A percentile compares a stretch with the other conserved stretches of the same genome.
These are phyloP conservation scores for Alternaria conjuncta DNA, from an alignment of 2,329 filamentous ascomycete species.

Conservation along the genomic window DNA sequence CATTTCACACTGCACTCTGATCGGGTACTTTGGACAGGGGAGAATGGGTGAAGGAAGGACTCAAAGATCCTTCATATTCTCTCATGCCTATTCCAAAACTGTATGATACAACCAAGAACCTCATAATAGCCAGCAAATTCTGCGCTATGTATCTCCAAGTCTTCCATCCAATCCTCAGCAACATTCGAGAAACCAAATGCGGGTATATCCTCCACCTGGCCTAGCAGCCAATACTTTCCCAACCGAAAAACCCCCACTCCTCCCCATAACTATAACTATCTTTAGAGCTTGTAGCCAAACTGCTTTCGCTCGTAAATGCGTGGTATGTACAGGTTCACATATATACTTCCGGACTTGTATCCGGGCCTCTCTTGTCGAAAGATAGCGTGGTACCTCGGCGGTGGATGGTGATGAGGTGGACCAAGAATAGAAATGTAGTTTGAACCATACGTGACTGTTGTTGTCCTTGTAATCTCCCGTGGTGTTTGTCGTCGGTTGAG, in stretches of 20 bases:
- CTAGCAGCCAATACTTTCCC: background rate
- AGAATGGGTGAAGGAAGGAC: background rate
- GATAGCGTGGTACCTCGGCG: background rate
- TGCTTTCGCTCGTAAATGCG: background rate
- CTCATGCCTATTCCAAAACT: too few species aligned
- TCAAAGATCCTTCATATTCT: background rate
- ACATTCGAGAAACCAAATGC: background rate
- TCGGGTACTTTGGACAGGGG: background rate
- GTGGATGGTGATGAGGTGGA: background rate
- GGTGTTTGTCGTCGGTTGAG: background rate
- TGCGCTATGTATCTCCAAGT: background rate
- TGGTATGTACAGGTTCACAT: background rate
- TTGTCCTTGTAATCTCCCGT: slow-evolving; percentile 5
- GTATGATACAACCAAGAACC: background rate
- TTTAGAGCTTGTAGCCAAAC: background rate
- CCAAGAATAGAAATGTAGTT: background rate
- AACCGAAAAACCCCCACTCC: background rate
- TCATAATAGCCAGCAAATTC: background rate
- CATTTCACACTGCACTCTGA: background rate
- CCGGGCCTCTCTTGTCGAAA: background rate
- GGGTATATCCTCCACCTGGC: slow-evolving; percentile 6
- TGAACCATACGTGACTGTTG: background rate
- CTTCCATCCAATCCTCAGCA: background rate
- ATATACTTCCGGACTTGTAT: slow-evolving; percentile 5
- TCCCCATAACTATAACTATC: background rate